These are phyloP conservation scores for Durusdinium trenchii DNA, from an alignment of 73 alveolate genomes.

Conservation along the genomic window DNA sequence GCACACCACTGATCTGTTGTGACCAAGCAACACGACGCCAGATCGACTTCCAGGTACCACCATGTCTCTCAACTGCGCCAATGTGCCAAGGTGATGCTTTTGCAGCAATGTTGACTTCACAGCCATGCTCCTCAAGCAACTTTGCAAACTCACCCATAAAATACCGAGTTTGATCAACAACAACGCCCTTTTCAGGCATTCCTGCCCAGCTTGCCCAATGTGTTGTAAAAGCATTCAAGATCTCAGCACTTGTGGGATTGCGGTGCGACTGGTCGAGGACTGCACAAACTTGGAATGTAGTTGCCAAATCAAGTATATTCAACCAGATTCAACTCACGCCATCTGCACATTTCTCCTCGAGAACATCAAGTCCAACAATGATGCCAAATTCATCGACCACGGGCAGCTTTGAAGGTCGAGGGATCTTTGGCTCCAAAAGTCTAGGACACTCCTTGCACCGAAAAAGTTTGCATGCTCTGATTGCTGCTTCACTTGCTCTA, in stretches of 20 bases:
- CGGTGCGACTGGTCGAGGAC: background rate
- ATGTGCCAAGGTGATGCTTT: slow-evolving; percentile 34
- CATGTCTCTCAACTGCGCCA: background rate
- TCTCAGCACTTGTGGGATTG: background rate
- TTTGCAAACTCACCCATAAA: background rate
- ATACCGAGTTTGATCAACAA: background rate
- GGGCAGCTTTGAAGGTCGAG: background rate
- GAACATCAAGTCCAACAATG: background rate
- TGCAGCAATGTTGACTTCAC: background rate
- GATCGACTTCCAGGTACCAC: background rate
- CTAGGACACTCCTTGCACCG: background rate
- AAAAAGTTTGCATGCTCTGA: background rate
- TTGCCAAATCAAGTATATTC: background rate
- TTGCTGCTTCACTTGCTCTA: slow-evolving; percentile 15
- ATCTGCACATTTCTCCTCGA: background rate
- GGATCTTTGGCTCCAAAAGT: background rate
- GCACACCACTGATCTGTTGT: background rate
- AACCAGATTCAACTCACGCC: background rate
- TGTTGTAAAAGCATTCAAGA: background rate
- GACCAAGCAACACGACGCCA: background rate
- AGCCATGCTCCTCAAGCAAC: background rate
- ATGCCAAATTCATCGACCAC: background rate
- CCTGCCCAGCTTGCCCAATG: background rate
- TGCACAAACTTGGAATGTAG: background rate
- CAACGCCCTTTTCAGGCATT: background rate